phyloP scores from a whole-genome alignment of 257 asterid genomes.

The Solanum phureja region DNA sequence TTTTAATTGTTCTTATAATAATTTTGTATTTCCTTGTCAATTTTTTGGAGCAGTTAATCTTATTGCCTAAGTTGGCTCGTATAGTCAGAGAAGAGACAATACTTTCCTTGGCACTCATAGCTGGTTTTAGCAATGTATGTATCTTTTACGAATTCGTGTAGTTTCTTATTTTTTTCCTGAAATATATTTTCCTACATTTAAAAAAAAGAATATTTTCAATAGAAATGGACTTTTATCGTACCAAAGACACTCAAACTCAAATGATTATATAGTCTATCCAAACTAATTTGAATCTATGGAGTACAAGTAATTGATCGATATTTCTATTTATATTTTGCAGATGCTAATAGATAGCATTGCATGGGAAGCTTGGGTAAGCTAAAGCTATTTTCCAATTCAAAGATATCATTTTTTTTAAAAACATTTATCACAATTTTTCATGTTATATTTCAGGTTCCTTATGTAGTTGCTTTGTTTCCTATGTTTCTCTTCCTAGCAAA shows the following conservation, averaged over 20 bases:
- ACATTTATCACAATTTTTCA: not conserved
- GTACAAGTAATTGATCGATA: not conserved
- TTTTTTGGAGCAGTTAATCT: not conserved
- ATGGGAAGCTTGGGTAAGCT: conserved; percentile 6
- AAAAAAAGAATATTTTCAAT: not conserved
- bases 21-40: not conserved
- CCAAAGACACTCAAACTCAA: not conserved
- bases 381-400: not conserved
- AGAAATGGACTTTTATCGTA: not conserved
- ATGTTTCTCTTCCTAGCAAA: not conserved
- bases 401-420: not conserved
- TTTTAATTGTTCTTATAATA: not conserved
- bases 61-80: not conserved
- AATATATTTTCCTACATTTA: not conserved
- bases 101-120: conserved; percentile 3
- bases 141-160: not conserved
- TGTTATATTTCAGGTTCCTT: conserved; percentile 4
- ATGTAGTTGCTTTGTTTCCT: not conserved
- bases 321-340: not conserved
- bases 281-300: not conserved
- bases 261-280: no score
- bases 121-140: not conserved
- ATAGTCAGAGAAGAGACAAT: conserved; percentile 5
- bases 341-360: conserved; percentile 5
- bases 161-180: not conserved